phyloP scores from a whole-genome alignment of 331 rosid genomes.

The Rosa hybrid region DNA sequence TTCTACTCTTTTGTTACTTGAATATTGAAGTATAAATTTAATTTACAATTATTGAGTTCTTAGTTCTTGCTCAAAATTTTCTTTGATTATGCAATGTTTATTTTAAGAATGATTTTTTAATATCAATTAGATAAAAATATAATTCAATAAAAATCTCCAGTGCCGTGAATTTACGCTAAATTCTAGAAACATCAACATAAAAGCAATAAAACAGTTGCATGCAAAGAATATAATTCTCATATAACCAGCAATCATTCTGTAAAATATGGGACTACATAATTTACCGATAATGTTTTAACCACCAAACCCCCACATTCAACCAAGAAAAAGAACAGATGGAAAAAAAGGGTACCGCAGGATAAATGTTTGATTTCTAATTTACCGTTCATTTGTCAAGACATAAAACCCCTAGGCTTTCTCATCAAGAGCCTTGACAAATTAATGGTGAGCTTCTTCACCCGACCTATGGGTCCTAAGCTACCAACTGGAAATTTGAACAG shows the following conservation, averaged over 20 bases:
- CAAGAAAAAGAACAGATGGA: background rate
- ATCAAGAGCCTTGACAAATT: conserved; percentile 27
- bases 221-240: background rate
- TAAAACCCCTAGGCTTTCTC: conserved; percentile 17
- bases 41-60: no score
- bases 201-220: background rate
- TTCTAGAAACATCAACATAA: no score
- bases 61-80: no score
- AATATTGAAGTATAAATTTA: no score
- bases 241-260: background rate
- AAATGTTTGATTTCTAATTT: background rate
- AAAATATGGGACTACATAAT: background rate
- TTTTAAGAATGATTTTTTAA: no score
- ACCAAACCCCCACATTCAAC: background rate
- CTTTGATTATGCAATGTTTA: no score
- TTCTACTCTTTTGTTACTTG: no score
- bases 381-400: conserved; percentile 14
- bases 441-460: conserved; percentile 15
- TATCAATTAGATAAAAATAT: no score
- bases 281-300: background rate
- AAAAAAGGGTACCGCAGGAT: background rate
- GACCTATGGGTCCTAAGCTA: conserved; percentile 15
- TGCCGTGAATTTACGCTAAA: no score
- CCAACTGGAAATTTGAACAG: conserved; percentile 18
- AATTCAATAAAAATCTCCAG: no score